Evolutionary conservation across 345 rosid species (phyloP), one percentile per base, ranked within the genome.

Genomic region (Orychophragmus violaceus): DNA sequence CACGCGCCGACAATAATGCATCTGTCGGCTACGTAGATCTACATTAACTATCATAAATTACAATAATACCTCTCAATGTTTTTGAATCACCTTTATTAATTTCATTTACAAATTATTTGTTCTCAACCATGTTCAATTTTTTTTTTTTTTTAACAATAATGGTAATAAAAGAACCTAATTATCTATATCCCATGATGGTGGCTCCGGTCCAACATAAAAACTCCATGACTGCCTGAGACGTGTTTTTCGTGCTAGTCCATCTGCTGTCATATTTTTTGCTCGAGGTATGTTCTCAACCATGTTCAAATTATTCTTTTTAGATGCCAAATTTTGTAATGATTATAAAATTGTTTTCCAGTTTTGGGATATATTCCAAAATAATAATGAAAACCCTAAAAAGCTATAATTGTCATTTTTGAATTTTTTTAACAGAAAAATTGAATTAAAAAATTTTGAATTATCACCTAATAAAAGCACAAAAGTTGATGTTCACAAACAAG

Each of bases 1-100:
- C 64, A 63, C 30, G 48, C 63, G 69, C 75, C 49, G 75, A 71
- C 75, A 55, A 8, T 63, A 71, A 54, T 54, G 75, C 41, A 53
- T 8, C 23, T 70, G 69, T 70, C 69, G 75, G 68, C 62, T 70
- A 16, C 52, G 41, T 62, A 42, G 48, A 70, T 70, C 74, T 45
- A 45, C 58, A 36, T 59, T 59, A 8, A 59, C 8, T 32, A 27
- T 28, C 45, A 8, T 41, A 19, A 37, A 49, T 59, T 69, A 37
- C 52, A 27, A 25, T 69, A 69, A 50, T 58, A 60, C 53, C 52
- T 42, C 50, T 32, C 29, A 17, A 48, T 59, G 30, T 68, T 68
- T 58, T 49, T 58, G 22, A 24, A 17, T 48, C 35, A 22, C 29
- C 19, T 68, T 57, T 57, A 25, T 69, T 37, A 13, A 14, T 56